Percentiles rank a stretch among this genome's conserved stretches.
These are phyloP conservation scores for Hypericum perforatum DNA, from an alignment of 345 rosid species.

Conservation along the genomic window DNA sequence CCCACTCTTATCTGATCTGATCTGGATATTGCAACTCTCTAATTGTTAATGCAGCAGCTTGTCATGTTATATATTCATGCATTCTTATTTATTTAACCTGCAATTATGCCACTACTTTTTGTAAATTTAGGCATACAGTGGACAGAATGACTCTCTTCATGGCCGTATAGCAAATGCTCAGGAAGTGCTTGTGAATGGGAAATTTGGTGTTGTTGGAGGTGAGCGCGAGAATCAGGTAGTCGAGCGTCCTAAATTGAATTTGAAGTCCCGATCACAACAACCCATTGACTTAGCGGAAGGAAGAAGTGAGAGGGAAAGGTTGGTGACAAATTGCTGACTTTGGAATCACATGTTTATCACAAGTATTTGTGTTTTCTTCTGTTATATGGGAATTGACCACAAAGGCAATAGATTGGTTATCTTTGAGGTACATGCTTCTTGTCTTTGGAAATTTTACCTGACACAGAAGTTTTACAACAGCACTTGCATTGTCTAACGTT, in stretches of 20 bases:
- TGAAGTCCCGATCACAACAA: constrained; percentile 55
- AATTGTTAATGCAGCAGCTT: too few species aligned
- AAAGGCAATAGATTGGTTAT: too few species aligned
- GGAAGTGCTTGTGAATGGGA: constrained; percentile 21
- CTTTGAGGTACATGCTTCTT: too few species aligned
- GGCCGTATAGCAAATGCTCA: constrained; percentile 20
- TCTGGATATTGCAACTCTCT: not conserved
- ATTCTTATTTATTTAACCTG: too few species aligned
- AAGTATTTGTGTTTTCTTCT: constrained; percentile 1
- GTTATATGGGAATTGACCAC: too few species aligned
- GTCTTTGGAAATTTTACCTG: too few species aligned
- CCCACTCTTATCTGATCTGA: constrained; percentile 12
- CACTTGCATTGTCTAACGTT: too few species aligned
- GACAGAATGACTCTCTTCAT: constrained; percentile 14
- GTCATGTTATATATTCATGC: too few species aligned
- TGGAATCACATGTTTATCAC: not conserved
- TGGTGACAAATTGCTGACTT: constrained; percentile 3
- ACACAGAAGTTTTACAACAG: too few species aligned
- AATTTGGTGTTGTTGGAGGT: constrained; percentile 25
- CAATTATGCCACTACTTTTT: too few species aligned
- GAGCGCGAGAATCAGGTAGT: constrained; percentile 43
- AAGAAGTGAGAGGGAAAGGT: constrained; percentile 54
- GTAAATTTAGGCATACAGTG: constrained; percentile 23
- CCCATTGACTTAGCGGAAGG: constrained; percentile 39
- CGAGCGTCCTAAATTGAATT: constrained; percentile 52